Evolutionary conservation across 805 yeast genomes (phyloP).

Genomic region (Starmerella sp.): DNA sequence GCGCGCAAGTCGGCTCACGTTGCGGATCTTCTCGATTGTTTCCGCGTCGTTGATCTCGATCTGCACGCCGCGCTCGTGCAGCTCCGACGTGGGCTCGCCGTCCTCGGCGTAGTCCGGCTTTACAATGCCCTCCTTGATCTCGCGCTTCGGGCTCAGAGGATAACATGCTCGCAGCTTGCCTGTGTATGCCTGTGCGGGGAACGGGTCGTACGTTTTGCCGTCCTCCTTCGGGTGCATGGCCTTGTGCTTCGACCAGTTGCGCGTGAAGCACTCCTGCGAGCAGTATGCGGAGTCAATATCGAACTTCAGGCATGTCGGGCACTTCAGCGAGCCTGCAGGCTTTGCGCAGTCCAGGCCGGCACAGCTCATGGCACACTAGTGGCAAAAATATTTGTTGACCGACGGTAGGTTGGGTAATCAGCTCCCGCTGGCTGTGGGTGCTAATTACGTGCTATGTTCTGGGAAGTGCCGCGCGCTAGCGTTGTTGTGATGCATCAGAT

Average conservation of each 20-base stretch:
- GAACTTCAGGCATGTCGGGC: conserved; percentile 81
- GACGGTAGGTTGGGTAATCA: conserved; percentile 2
- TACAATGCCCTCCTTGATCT: conserved; percentile 58
- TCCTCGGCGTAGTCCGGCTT: conserved; percentile 73
- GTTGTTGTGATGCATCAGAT: too few species aligned
- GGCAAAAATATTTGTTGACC: not conserved
- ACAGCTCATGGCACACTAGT: conserved; percentile 34
- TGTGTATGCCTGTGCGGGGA: conserved; percentile 62
- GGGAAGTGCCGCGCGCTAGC: not conserved
- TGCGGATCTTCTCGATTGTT: conserved; percentile 62
- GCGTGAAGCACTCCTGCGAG: conserved; percentile 69
- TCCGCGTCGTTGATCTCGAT: conserved; percentile 54
- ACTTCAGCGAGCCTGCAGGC: conserved; percentile 66
- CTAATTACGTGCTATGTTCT: not conserved
- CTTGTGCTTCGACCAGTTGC: conserved; percentile 50
- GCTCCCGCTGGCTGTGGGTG: not conserved
- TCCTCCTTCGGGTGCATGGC: conserved; percentile 45
- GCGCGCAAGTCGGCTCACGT: conserved; percentile 65
- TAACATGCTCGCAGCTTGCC: conserved; percentile 70
- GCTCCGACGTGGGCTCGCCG: conserved; percentile 74
- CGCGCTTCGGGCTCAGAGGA: conserved; percentile 65
- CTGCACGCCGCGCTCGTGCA: conserved; percentile 43
- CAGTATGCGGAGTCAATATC: conserved; percentile 60
- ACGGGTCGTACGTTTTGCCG: conserved; percentile 66
- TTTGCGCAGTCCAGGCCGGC: conserved; percentile 80